A percentile compares a stretch with the other conserved stretches of the same genome.
phyloP scores from a whole-genome alignment of 345 rosid genomes.

The Anastatica hierochuntica region DNA sequence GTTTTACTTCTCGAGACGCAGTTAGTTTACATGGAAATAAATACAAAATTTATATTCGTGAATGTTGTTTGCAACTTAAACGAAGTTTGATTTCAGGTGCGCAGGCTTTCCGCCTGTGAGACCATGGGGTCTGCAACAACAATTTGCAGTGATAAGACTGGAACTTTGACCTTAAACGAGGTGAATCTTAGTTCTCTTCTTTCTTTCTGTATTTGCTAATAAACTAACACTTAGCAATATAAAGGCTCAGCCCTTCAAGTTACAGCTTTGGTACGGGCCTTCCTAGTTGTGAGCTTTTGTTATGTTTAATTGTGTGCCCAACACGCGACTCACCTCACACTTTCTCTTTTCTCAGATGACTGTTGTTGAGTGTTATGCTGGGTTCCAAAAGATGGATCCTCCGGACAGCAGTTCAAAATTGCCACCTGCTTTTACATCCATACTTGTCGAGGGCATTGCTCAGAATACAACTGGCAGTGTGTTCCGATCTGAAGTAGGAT shows the following conservation, averaged over 20 bases:
- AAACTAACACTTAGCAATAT: not conserved
- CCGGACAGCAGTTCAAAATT: too few species aligned
- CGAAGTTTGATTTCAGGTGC: constrained; percentile 44
- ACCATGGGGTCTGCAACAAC: constrained; percentile 99
- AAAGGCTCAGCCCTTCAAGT: not conserved
- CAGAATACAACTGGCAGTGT: constrained; percentile 83
- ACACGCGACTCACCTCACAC: not conserved
- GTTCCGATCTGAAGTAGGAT: constrained; percentile 79
- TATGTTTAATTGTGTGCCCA: not conserved
- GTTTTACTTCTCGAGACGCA: not conserved
- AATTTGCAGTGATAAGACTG: constrained; percentile 94
- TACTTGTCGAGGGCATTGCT: constrained; percentile 63
- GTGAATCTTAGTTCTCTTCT: constrained; percentile 24
- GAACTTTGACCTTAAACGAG: constrained; percentile 83
- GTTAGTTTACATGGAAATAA: not conserved
- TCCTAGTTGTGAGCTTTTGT: not conserved
- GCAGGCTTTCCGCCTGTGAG: constrained; percentile 96
- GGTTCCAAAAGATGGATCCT: constrained; percentile 42
- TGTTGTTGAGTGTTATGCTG: constrained; percentile 82
- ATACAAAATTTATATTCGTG: too few species aligned
- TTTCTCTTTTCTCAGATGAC: constrained; percentile 50
- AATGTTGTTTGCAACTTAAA: constrained; percentile 1
- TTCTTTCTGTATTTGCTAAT: constrained; percentile 5
- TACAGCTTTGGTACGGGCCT: not conserved
- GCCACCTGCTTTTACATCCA: constrained; percentile 35